Evolutionary conservation across 306 rosid species (phyloP).

Genomic region (Senna tora): DNA sequence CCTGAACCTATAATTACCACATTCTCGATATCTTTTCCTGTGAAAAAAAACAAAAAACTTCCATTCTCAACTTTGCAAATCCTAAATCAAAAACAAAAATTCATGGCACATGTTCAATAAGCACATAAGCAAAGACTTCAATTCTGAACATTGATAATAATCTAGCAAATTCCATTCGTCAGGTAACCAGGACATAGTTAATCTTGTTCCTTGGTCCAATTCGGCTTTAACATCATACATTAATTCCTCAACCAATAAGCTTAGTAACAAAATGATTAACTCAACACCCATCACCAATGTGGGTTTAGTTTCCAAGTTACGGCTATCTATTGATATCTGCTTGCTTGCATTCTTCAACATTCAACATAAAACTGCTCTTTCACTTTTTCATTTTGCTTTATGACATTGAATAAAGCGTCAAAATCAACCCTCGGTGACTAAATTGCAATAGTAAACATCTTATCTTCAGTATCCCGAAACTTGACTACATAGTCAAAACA

Average conservation of each 20-base stretch:
- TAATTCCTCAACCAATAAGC: background rate
- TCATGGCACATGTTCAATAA: background rate
- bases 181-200: background rate
- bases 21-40: slow-evolving; percentile 73
- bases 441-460: slow-evolving; percentile 2
- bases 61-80: slow-evolving; percentile 18
- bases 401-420: background rate
- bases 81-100: background rate
- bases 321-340: background rate
- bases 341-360: background rate
- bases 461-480: slow-evolving; percentile 19
- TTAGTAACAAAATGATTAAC: background rate
- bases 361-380: background rate
- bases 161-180: background rate
- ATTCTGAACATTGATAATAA: slow-evolving; percentile 10
- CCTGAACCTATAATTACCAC: slow-evolving; percentile 91
- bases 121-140: slow-evolving; percentile 12
- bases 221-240: background rate
- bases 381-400: background rate
- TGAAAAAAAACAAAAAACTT: slow-evolving; percentile 12
- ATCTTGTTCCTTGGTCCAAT: background rate
- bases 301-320: background rate
- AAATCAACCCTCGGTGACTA: background rate
- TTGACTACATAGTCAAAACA: background rate
- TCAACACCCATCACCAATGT: slow-evolving; percentile 12